Evolutionary conservation across 139 green algal genomes (phyloP), one percentile per base, ranked within the genome.

Genomic region (Auxenochlorella pyrenoidosa): DNA sequence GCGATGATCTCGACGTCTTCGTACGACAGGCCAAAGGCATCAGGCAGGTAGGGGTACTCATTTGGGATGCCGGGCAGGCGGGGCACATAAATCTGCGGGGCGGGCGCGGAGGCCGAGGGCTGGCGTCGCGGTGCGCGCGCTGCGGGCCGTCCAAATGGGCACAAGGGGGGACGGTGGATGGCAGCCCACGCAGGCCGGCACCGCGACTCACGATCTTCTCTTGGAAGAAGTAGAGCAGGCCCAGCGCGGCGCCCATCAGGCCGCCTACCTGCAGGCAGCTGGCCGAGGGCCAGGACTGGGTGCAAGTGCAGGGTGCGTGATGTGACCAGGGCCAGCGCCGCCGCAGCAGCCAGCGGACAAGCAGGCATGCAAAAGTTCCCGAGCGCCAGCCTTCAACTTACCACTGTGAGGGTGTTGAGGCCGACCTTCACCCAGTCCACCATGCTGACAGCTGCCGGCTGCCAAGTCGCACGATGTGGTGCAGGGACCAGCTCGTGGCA

Each of bases 201-300:
- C 22, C n/a, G 1, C 8, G 0, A 66, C 94, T 86, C 54, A 96
- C 93, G 51, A 98, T 86, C 79, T 96, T 97, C 72, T 97, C 93
- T 51, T 97, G 95, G 36, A 97, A 94, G 19, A 92, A 73, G 41
- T 95, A 97, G 1, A 98, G 83, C 26, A 96, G 83, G 0, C 85
- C 92, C 13, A 98, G n/a, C 0, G 78, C 91, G n/a, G 95, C 4
- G 2, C 82, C 92, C 18, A 89, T 89, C 8, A 97, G 30, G 0
- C 90, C 89, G 41, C 83, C 94, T 36, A 90, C 87, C 94, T 97
- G 89, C 70, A 90, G 38, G n/a, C 6, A 32, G 12, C 21, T 13
- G 28, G 38, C 34, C 18, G 34, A n/a, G 34, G 68, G 8, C 5
- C 30, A 24, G 2, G 30, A 44, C 12, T 47, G 47, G n/a, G n/a